Conservation (phyloP, 805 yeast genomes). For the Suhomyces sp. region DNA sequence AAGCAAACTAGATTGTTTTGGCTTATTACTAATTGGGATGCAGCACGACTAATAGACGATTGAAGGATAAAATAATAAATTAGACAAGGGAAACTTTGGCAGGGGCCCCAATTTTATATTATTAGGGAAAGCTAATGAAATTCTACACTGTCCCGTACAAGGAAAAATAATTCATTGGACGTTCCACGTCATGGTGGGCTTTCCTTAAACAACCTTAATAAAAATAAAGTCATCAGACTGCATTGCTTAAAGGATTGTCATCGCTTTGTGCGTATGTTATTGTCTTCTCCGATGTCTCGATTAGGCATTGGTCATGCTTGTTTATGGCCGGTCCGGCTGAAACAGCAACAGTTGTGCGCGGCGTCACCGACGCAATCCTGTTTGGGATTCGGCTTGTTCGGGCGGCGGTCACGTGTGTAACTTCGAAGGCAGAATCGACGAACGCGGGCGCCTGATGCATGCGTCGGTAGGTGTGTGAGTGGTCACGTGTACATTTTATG, state of each 20-base stretch:
- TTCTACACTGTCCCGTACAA: neutral
- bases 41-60: constrained; percentile 1
- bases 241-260: constrained; percentile 2
- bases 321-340: constrained; percentile 9
- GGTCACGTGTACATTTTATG: neutral
- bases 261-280: constrained; percentile 2
- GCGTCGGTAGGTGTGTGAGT: neutral
- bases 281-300: constrained; percentile 6
- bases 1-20: neutral
- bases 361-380: constrained; percentile 1
- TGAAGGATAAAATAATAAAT: neutral
- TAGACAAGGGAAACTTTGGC: neutral
- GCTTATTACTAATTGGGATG: neutral
- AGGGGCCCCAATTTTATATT: constrained; percentile 2
- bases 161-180: neutral
- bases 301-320: constrained; percentile 19
- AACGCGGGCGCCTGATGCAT: neutral
- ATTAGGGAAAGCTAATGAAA: constrained; percentile 2
- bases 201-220: constrained; percentile 2
- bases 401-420: constrained; percentile 7
- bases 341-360: constrained; percentile 5
- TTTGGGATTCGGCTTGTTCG: constrained; percentile 17
- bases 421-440: neutral
- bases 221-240: constrained; percentile 2
- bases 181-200: constrained; percentile 1